phyloP scores from a whole-genome alignment of 345 rosid species.

The Brassica nigra region DNA sequence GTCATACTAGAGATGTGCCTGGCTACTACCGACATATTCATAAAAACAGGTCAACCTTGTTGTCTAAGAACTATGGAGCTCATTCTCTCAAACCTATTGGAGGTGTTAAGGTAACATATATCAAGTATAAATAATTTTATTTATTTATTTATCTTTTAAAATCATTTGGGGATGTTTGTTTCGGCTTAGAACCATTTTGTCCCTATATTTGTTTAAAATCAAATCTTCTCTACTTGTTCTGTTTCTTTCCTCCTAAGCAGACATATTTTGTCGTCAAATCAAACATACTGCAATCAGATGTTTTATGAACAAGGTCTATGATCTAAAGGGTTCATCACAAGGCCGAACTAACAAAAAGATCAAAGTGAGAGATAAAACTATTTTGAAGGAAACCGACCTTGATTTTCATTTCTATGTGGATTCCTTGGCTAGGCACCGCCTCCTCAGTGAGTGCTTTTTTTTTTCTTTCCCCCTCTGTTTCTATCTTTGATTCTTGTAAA shows the following conservation, averaged over 20 bases:
- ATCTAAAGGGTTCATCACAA: slow-evolving; percentile 62
- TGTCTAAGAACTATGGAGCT: slow-evolving; percentile 54
- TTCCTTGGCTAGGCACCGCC: slow-evolving; percentile 44
- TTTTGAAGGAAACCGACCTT: slow-evolving; percentile 53
- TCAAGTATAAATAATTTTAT: not conserved
- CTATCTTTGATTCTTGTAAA: slow-evolving; percentile 27
- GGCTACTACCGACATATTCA: slow-evolving; percentile 46
- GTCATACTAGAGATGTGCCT: slow-evolving; percentile 51
- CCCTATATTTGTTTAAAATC: too few species aligned
- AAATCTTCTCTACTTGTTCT: too few species aligned
- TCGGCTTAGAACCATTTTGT: too few species aligned
- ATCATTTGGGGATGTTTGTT: too few species aligned
- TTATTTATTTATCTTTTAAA: too few species aligned
- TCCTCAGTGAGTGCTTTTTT: slow-evolving; percentile 52
- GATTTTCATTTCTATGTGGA: slow-evolving; percentile 57
- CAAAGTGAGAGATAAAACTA: slow-evolving; percentile 46
- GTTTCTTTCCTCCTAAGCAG: too few species aligned
- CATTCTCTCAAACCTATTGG: slow-evolving; percentile 54
- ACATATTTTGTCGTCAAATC: slow-evolving; percentile 58
- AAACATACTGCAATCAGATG: slow-evolving; percentile 44
- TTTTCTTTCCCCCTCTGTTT: slow-evolving; percentile 11
- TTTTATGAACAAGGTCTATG: slow-evolving; percentile 46
- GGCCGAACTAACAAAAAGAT: slow-evolving; percentile 47
- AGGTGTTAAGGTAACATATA: slow-evolving; percentile 62
- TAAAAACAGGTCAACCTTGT: slow-evolving; percentile 41